Evolutionary conservation across 768 basidiomycete genomes (phyloP).

Genomic region (Lactifluus echinatus): DNA sequence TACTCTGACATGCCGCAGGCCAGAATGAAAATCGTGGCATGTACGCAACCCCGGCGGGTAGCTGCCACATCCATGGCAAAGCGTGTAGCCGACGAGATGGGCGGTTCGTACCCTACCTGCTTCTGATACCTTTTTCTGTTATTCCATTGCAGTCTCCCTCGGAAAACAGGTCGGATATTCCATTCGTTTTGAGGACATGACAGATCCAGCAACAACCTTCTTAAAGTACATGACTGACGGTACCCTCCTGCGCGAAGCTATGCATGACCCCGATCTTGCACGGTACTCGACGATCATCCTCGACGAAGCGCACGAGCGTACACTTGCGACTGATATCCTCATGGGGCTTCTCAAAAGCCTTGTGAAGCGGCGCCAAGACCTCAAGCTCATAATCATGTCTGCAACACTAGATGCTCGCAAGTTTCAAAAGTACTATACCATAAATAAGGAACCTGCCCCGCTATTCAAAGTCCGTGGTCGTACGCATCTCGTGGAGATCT

Average conservation of each 20-base stretch:
- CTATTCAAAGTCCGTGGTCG: slow-evolving; percentile 88
- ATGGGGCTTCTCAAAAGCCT: slow-evolving; percentile 93
- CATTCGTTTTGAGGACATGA: slow-evolving; percentile 98
- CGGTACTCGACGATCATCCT: slow-evolving; percentile 97
- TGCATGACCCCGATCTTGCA: slow-evolving; percentile 85
- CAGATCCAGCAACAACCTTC: slow-evolving; percentile 82
- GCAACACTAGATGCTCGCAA: slow-evolving; percentile 95
- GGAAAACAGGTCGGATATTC: slow-evolving; percentile 96
- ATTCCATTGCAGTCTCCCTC: slow-evolving; percentile 57
- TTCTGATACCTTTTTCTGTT: neutral
- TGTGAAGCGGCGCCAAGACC: slow-evolving; percentile 69
- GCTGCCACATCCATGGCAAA: slow-evolving; percentile 98
- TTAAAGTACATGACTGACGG: slow-evolving; percentile 99
- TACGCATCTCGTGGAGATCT: slow-evolving; percentile 93
- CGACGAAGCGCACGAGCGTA: slow-evolving; percentile 98
- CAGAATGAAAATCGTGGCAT: slow-evolving; percentile 86
- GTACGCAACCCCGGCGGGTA: slow-evolving; percentile 93
- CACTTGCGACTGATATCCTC: slow-evolving; percentile 93
- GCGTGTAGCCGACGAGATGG: slow-evolving; percentile 99
- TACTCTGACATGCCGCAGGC: slow-evolving; percentile 90
- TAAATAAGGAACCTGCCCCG: slow-evolving; percentile 43
- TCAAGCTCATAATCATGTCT: slow-evolving; percentile 98
- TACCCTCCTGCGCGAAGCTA: slow-evolving; percentile 96
- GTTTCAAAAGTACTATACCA: slow-evolving; percentile 89
- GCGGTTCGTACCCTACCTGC: slow-evolving; percentile 48